Base-by-base conservation (phyloP, 768 basidiomycete species). In the Trametes gibbosa region DNA sequence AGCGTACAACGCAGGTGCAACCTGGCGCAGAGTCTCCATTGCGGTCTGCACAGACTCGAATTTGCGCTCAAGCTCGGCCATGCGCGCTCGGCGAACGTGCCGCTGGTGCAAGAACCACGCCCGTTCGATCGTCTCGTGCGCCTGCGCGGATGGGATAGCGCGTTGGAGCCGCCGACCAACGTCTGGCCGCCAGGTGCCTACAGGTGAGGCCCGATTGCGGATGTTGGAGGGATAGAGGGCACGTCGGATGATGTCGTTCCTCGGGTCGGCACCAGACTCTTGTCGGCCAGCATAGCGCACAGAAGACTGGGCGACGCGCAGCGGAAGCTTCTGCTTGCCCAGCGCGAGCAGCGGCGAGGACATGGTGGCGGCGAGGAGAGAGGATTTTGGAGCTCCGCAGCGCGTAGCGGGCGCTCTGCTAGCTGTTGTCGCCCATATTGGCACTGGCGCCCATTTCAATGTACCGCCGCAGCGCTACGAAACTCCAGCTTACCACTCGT, bases 121-220 rank as follows among this genome's bases (percentile, higher is more conserved):
- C 32, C 95, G 84, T 63, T 92, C 88, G 53, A 97, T 94, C 2
- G 93, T 97, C 62, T 93, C 83, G 75, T 97, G 92, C 0, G 91
- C 93, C 71, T 96, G 93, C 5, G 80, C 82, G 3, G 91, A 92
- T 13, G 92, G 92, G 51, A 97, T 88, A n/a, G 91, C 91, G 53
- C 81, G 81, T 64, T 90, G 86, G 16, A 98, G 75, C 9, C 91
- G 86, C 49, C 78, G 82, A 35, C 81, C 83, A 27, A 92, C 88
- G 71, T 93, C 86, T 41, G 86, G 85, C 57, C 92, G 84, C 88
- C 93, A 92, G 56, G 87, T 82, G 12, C 93, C 93, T 2, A 84
- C 87, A 2, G 93, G 93, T 19, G 87, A 81, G 24, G 89, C 72
- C 53, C 80, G 80, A 68, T 83, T 87, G 60, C 85, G 85, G 53